Base-by-base conservation (phyloP, 306 rosid species). In the peach (Prunus persica) region DNA sequence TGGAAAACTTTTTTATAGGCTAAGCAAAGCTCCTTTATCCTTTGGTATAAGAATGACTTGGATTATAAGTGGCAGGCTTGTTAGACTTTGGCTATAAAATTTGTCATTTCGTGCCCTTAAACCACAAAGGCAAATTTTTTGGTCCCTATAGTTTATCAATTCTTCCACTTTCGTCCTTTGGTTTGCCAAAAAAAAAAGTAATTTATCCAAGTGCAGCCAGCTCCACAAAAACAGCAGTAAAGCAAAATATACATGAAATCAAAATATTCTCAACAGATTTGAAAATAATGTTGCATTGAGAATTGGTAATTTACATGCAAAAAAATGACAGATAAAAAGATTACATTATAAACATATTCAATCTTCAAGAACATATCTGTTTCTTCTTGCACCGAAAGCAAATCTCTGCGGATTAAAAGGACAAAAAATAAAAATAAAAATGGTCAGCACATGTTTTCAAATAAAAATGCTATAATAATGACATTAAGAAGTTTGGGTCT, bases 341-440 rank as follows among this genome's bases (percentile, higher is more conserved):
- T 19, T 47, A 20, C 51, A n/a, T 14, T 27, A 6, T 2, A 34
- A 47, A 15, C 14, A 20, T 24, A 11, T 69, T 93, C 87, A 92
- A 79, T 94, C 96, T 83, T 94, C 98, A 65, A 86, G 87, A 76
- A 94, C 8, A 72, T 90, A 82, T 61, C 82, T 87, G 86, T 92
- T 94, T 89, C 94, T 91, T 84, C 98, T 89, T 75, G 97, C 97
- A n/a, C 98, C 97, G 45, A 94, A 91, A 73, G 97, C 96, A 47
- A 91, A 55, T 81, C 98, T 89, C 98, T 94, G 97, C 9, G 77
- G 20, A 77, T 52, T 41, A 72, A 80, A 80, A 69, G 61, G 38
- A 46, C 72, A 0, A 32, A 32, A 32, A 41, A 73, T 54, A 4
- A 32, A 73, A 58, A 55, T 1, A 78, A 74, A 34, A 19, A 13